Conservation (phyloP, 352 stramenopile species). For the Globisporangium echinulatum region DNA sequence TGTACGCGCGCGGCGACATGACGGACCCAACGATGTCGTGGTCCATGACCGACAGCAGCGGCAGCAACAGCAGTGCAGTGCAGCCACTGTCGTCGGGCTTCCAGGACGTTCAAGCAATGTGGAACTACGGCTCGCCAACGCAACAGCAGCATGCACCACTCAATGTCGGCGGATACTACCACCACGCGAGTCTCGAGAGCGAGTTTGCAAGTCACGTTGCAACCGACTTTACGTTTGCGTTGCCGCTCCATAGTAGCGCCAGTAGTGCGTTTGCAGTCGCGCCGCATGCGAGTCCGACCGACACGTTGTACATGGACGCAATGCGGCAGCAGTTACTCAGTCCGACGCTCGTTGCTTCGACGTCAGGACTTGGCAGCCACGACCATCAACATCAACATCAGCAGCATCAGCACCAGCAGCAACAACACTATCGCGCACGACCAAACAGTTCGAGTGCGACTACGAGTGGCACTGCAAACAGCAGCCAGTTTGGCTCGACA, state of each 20-base stretch:
- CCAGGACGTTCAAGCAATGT: slow-evolving; percentile 20
- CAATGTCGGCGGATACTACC: slow-evolving; percentile 12
- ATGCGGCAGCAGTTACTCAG: slow-evolving; percentile 14
- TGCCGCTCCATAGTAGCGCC: not conserved
- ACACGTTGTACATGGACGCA: slow-evolving; percentile 14
- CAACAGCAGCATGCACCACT: slow-evolving; percentile 7
- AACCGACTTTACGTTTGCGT: slow-evolving; percentile 17
- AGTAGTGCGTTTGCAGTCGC: slow-evolving; percentile 3
- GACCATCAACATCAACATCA: slow-evolving; percentile 2
- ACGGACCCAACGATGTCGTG: slow-evolving; percentile 6
- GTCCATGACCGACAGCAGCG: slow-evolving; percentile 2
- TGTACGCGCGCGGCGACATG: slow-evolving; percentile 8
- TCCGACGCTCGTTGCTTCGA: slow-evolving; percentile 1
- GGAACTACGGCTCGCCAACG: slow-evolving; percentile 22
- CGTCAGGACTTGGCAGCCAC: not conserved
- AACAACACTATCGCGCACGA: not conserved
- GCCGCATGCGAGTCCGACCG: slow-evolving; percentile 5
- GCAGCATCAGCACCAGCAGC: slow-evolving; percentile 3
- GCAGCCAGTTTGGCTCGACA: not conserved
- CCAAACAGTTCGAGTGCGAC: too few species aligned
- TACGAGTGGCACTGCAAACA: too few species aligned
- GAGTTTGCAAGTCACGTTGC: slow-evolving; percentile 14
- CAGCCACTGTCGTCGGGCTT: slow-evolving; percentile 7
- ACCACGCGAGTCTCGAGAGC: slow-evolving; percentile 12
- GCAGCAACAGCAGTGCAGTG: slow-evolving; percentile 2